Evolutionary conservation across 768 basidiomycete species (phyloP), one percentile per base, ranked within the genome.

Genomic region (Suillus weaverae): DNA sequence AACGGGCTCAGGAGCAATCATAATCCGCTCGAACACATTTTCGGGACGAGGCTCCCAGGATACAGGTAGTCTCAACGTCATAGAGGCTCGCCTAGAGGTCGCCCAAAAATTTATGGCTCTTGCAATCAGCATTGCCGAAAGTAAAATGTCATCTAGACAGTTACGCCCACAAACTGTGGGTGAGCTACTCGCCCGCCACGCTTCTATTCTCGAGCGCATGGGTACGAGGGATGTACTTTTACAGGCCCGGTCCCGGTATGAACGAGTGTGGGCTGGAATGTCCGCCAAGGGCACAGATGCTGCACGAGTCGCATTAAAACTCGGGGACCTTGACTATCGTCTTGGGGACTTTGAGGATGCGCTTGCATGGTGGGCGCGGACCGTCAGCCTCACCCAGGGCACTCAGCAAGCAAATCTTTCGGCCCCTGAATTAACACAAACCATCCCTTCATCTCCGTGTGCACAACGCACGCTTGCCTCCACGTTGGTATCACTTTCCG

Each of bases 401-500:
- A 71, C 71, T 4, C 66, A 69, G 11, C 70, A 66, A 60, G 39
- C 71, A 18, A 64, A 74, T 46, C 51, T 66, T 41, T 64, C 68
- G 61, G 56, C 59, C 9, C 70, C 77, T 32, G 60, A 65, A 9
- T 70, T 84, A 41, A 81, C 86, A 30, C 66, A 69, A 14, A 64
- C 70, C 2, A 64, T 76, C 13, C 89, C 89, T 43, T 73, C 82
- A 64, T 86, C 88, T 62, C 89, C 90, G 48, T 78, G 81, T 53
- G 83, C 82, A 30, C 91, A 92, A 70, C 83, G 91, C 62, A 84
- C 84, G 33, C 73, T 91, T 56, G 79, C 83, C 1, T 85, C 85
- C 30, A 79, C 84, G 14, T 79, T 92, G 4, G 84, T 91, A 8
- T 89, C 91, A n/a, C 72, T 90, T 30, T 93, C 91, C 26, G 87